Percentiles rank a stretch among this genome's conserved stretches.
phyloP scores from a whole-genome alignment of 768 basidiomycete genomes.

The Wakefieldia striispora region DNA sequence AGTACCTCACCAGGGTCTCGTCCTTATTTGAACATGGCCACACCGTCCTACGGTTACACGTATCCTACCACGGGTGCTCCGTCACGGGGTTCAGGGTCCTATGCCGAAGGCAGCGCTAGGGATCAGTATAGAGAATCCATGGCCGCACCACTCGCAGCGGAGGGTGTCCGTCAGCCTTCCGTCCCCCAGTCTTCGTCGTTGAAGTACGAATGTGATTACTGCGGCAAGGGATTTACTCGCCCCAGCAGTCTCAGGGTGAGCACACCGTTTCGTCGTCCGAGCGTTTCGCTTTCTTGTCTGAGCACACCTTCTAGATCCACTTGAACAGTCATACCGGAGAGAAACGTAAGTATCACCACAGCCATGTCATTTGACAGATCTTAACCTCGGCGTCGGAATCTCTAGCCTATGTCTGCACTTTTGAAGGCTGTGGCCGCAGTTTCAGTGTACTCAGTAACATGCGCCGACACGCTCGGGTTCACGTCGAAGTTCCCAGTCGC shows the following conservation, averaged over 20 bases:
- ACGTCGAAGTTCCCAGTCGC: constrained; percentile 37
- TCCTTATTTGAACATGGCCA: constrained; percentile 21
- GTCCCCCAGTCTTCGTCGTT: constrained; percentile 33
- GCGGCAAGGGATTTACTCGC: constrained; percentile 78
- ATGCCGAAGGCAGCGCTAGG: constrained; percentile 14
- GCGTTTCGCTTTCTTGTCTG: background rate
- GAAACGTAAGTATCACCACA: constrained; percentile 57
- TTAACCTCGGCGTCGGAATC: constrained; percentile 5
- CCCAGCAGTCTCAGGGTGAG: constrained; percentile 79
- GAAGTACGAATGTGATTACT: constrained; percentile 77
- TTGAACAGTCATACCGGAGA: constrained; percentile 83
- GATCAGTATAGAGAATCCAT: constrained; percentile 19
- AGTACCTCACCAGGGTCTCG: constrained; percentile 22
- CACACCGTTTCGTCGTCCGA: background rate
- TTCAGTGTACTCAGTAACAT: constrained; percentile 89
- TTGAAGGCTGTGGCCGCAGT: constrained; percentile 72
- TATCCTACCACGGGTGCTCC: constrained; percentile 13
- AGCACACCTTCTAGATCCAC: constrained; percentile 56
- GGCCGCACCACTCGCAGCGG: constrained; percentile 8
- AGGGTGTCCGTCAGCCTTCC: constrained; percentile 16
- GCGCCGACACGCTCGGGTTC: constrained; percentile 80
- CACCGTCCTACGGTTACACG: constrained; percentile 20
- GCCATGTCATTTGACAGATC: constrained; percentile 7
- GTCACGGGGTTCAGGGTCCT: constrained; percentile 21
- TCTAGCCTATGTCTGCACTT: constrained; percentile 73